These are phyloP conservation scores for Beta vulgaris DNA, from an alignment of 148 eudicot species.

Conservation along the genomic window DNA sequence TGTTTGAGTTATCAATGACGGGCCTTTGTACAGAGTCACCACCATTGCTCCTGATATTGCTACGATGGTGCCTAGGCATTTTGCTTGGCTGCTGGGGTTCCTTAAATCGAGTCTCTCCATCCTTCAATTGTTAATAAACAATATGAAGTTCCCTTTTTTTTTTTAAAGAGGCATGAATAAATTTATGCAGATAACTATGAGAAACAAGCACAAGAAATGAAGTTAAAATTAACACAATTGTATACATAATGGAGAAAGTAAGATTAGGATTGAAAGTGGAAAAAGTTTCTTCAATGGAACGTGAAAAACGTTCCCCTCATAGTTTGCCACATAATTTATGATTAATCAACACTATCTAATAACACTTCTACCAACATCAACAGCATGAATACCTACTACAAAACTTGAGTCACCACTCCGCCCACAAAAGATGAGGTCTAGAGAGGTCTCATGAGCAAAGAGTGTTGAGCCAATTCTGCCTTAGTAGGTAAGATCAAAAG, in stretches of 20 bases:
- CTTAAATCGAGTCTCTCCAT: conserved; percentile 55
- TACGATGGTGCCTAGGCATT: conserved; percentile 45
- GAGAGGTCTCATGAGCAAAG: neutral
- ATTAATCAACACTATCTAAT: neutral
- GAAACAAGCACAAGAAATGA: neutral
- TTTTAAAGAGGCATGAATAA: neutral
- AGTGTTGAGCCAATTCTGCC: neutral
- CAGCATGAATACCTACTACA: neutral
- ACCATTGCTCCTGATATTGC: conserved; percentile 57
- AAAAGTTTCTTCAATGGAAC: neutral
- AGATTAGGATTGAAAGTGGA: neutral
- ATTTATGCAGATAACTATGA: neutral
- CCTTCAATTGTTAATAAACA: conserved; percentile 25
- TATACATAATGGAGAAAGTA: neutral
- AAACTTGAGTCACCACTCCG: too few species aligned
- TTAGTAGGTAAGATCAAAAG: neutral
- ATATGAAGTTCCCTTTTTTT: neutral
- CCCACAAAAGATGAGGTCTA: neutral
- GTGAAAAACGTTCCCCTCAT: neutral
- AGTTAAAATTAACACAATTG: neutral
- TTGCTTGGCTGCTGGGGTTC: conserved; percentile 47
- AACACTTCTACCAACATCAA: too few species aligned
- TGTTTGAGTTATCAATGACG: conserved; percentile 23
- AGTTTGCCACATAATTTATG: neutral
- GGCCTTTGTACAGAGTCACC: conserved; percentile 54